Evolutionary conservation across 176 grass and related monocot genomes (phyloP).

Genomic region (Aegilops umbellulata): DNA sequence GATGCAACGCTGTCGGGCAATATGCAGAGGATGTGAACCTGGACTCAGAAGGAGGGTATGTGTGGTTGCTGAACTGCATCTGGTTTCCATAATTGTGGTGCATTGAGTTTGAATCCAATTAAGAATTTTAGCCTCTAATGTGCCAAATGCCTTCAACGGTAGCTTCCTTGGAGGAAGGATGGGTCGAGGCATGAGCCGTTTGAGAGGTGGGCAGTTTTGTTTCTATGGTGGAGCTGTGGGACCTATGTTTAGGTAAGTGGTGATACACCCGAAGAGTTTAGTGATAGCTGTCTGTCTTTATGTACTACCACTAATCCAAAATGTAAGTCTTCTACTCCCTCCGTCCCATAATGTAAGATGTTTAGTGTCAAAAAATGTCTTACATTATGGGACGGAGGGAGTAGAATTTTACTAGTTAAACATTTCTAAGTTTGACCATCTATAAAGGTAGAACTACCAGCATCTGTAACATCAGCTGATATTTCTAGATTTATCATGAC

Average conservation of each 20-base stretch:
- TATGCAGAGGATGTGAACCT: background rate
- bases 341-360: too few relatives aligned
- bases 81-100: background rate
- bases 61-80: background rate
- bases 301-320: background rate
- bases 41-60: background rate
- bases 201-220: background rate
- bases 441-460: too few relatives aligned
- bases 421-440: too few relatives aligned
- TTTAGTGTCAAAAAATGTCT: too few relatives aligned
- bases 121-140: background rate
- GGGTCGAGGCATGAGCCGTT: background rate
- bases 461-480: too few relatives aligned
- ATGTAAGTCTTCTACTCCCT: too few relatives aligned
- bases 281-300: background rate
- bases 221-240: background rate
- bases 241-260: conserved; percentile 14
- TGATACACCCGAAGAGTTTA: background rate
- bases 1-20: background rate
- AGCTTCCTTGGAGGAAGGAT: background rate
- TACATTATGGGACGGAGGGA: too few relatives aligned
- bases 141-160: background rate
- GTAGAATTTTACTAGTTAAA: too few relatives aligned
- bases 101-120: background rate
- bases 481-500: too few relatives aligned